phyloP scores from a whole-genome alignment of 2,329 filamentous ascomycete species.

The Zasmidium citrigriseum region DNA sequence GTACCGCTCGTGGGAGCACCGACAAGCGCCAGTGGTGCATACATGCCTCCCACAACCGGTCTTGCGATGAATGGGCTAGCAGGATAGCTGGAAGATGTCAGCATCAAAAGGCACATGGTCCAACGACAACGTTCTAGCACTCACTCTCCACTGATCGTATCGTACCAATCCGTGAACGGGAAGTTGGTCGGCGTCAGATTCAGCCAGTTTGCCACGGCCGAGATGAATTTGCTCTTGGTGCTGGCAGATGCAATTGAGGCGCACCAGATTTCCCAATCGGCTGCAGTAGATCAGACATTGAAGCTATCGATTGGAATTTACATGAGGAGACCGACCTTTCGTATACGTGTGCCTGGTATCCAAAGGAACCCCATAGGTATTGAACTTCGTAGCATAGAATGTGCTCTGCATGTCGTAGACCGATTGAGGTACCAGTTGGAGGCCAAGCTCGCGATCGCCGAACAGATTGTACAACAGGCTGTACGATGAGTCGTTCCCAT shows the following conservation, averaged over 20 bases:
- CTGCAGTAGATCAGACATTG: conserved; percentile 9
- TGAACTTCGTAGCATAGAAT: conserved; percentile 55
- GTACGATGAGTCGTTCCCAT: conserved; percentile 38
- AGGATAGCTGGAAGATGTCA: no score
- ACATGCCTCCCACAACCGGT: conserved; percentile 55
- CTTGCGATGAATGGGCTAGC: conserved; percentile 56
- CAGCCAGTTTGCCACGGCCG: conserved; percentile 51
- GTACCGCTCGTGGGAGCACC: conserved; percentile 26
- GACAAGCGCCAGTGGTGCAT: conserved; percentile 48
- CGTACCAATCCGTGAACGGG: conserved; percentile 55
- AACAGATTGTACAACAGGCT: conserved; percentile 58
- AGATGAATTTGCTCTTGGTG: conserved; percentile 51
- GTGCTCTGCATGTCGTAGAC: conserved; percentile 56
- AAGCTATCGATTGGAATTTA: no score
- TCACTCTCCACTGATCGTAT: conserved; percentile 46
- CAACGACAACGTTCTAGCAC: conserved; percentile 10
- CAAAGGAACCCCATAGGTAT: conserved; percentile 55
- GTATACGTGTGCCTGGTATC: conserved; percentile 51
- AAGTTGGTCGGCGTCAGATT: conserved; percentile 50
- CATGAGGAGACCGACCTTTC: conserved; percentile 22
- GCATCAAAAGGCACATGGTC: no score
- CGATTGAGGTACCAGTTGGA: conserved; percentile 52
- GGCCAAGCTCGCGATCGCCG: conserved; percentile 49
- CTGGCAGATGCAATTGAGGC: conserved; percentile 47
- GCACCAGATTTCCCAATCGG: conserved; percentile 55